Conservation (phyloP, 257 asterid genomes). For the Solanum dulcamara region DNA sequence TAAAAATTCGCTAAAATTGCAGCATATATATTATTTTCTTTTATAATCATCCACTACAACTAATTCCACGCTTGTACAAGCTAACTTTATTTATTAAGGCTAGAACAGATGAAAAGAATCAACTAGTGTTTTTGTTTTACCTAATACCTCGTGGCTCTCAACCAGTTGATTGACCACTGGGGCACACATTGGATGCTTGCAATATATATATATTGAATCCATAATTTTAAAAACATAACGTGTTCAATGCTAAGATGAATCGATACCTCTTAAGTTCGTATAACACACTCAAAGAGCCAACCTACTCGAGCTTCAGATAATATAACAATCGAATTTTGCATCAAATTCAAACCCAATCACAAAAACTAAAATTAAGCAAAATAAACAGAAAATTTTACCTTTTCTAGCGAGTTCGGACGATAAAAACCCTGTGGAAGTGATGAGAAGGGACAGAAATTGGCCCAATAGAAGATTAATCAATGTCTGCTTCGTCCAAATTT, state of each 20-base stretch:
- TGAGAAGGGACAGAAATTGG: slow-evolving; percentile 69
- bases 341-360: background rate
- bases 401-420: slow-evolving; percentile 81
- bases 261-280: background rate
- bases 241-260: background rate
- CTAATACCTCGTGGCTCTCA: background rate
- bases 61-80: background rate
- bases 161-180: background rate
- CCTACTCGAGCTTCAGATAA: background rate
- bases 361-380: background rate
- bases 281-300: background rate
- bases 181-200: background rate
- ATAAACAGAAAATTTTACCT: slow-evolving; percentile 22
- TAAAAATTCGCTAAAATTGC: background rate
- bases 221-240: background rate
- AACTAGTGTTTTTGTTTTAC: background rate
- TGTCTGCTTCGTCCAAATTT: slow-evolving; percentile 40
- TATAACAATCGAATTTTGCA: background rate
- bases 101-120: background rate
- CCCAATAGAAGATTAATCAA: slow-evolving; percentile 70
- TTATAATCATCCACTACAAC: too few relatives aligned
- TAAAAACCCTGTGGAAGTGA: slow-evolving; percentile 87
- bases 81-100: background rate
- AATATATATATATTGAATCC: too few relatives aligned
- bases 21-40: background rate